phyloP scores from a whole-genome alignment of 2,329 filamentous ascomycete species.

The Aureobasidium uvarum region DNA sequence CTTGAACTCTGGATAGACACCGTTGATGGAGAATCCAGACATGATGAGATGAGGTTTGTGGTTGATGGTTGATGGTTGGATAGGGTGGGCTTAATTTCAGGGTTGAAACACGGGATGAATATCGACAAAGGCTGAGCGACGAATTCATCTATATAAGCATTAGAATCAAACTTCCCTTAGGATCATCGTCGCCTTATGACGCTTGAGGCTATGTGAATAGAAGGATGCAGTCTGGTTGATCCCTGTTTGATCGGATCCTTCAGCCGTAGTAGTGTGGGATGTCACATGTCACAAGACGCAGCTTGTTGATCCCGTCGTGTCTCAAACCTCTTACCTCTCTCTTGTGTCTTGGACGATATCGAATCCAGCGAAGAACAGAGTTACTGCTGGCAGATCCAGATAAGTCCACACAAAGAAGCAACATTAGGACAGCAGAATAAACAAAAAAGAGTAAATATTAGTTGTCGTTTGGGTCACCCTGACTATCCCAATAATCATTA shows the following conservation, averaged over 20 bases:
- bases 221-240: neutral
- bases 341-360: neutral
- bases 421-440: too few species aligned
- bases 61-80: too few species aligned
- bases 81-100: neutral
- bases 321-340: neutral
- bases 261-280: neutral
- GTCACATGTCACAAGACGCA: neutral
- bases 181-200: neutral
- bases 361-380: neutral
- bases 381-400: too few species aligned
- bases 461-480: neutral
- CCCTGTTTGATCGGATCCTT: slow-evolving; percentile 1
- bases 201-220: neutral
- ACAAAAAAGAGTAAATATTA: neutral
- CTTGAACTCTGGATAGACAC: slow-evolving; percentile 8
- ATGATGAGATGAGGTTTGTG: neutral
- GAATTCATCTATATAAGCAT: neutral
- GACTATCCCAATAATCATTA: neutral
- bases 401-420: neutral
- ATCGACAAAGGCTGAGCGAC: too few species aligned
- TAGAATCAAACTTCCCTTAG: neutral
- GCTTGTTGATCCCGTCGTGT: neutral
- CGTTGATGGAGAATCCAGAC: slow-evolving; percentile 10
- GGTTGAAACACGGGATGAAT: too few species aligned